Conservation (phyloP, 1,139 yeast species). For the Magnusiomyces ingens region DNA sequence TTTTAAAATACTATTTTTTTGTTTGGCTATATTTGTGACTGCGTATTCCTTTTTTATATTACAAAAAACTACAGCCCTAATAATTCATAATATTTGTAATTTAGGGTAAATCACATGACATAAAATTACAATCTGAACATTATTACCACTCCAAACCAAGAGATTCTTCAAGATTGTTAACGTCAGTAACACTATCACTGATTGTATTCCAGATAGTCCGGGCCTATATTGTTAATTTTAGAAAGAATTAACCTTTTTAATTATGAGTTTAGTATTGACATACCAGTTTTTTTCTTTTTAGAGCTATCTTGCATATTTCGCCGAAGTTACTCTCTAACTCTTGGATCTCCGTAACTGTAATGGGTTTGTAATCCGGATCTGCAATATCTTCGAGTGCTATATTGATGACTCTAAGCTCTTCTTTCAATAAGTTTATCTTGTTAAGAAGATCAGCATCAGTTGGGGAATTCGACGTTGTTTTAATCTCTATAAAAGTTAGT, state of each 20-base stretch:
- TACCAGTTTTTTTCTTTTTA: constrained; percentile 15
- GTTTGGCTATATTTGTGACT: background rate
- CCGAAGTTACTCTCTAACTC: constrained; percentile 4
- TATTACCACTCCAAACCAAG: constrained; percentile 2
- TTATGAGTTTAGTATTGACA: background rate
- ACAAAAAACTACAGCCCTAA: background rate
- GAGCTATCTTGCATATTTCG: constrained; percentile 4
- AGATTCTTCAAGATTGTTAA: constrained; percentile 7
- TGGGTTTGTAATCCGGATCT: constrained; percentile 1
- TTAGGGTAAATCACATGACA: too few relatives aligned
- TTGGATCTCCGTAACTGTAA: background rate
- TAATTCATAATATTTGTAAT: too few relatives aligned
- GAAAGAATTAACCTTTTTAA: background rate
- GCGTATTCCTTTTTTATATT: too few relatives aligned
- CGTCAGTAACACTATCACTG: constrained; percentile 11
- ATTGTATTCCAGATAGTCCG: constrained; percentile 11
- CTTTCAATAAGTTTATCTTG: constrained; percentile 1
- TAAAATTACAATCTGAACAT: too few relatives aligned
- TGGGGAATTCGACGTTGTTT: constrained; percentile 9
- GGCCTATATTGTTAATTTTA: constrained; percentile 7
- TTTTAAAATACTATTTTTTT: background rate
- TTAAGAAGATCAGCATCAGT: constrained; percentile 12
- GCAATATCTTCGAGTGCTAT: constrained; percentile 1
- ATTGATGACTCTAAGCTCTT: constrained; percentile 2
- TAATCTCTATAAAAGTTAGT: constrained; percentile 9